phyloP scores from a whole-genome alignment of 441 rosid genomes.

The Adansonia gregorii region DNA sequence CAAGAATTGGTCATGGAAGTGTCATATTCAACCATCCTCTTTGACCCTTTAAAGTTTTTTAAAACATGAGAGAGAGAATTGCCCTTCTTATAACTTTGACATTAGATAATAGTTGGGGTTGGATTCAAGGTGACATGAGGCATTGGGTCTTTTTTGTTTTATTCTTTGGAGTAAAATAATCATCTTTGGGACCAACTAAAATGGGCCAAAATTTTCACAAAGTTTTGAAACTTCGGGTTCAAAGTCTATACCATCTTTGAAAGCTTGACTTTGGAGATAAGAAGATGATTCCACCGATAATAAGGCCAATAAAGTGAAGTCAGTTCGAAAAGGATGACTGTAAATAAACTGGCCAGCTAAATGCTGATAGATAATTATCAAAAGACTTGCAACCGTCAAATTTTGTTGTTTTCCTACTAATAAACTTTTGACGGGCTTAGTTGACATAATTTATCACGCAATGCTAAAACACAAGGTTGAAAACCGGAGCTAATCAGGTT shows the following conservation, averaged over 20 bases:
- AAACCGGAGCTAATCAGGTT: background rate
- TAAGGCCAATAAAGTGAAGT: constrained; percentile 5
- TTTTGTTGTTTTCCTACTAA: constrained; percentile 14
- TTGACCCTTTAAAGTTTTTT: background rate
- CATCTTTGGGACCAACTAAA: constrained; percentile 14
- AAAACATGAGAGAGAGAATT: background rate
- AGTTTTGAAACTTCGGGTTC: background rate
- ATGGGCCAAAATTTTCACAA: background rate
- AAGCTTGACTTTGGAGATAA: constrained; percentile 16
- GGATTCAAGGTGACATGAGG: constrained; percentile 26
- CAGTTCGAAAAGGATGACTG: background rate
- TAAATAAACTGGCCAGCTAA: background rate
- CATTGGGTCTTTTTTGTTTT: background rate
- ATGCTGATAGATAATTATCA: background rate
- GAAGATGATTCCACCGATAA: background rate
- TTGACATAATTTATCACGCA: constrained; percentile 7
- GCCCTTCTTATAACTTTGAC: background rate
- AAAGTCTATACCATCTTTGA: constrained; percentile 22
- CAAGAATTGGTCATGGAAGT: background rate
- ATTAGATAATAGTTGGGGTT: background rate
- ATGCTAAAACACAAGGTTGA: background rate
- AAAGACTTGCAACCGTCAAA: constrained; percentile 2
- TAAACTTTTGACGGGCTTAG: background rate
- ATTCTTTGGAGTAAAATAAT: constrained; percentile 2
- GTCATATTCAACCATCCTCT: background rate